Evolutionary conservation across 371 early-diverging fungal genomes (phyloP), one percentile per base, ranked within the genome.

Genomic region (Capillidium heterosporum): DNA sequence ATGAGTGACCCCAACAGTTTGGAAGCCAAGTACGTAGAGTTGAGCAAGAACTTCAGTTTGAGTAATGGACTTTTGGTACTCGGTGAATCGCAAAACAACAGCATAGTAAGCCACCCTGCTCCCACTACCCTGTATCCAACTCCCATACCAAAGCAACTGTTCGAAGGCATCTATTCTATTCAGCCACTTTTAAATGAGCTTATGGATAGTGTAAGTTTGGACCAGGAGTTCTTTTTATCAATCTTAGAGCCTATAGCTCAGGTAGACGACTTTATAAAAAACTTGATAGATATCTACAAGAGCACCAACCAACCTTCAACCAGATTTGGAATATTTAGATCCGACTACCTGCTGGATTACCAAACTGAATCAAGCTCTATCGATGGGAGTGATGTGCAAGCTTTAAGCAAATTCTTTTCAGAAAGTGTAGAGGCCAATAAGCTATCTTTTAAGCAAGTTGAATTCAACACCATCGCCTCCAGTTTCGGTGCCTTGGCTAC

Each of bases 401-500:
- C 5, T 7, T 40, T 56, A 15, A 13, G 7, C 15, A 29, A 56
- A 21, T 56, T 56, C 15, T 56, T 26, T 27, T 13, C 28, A 2
- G 32, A 49, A 31, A 21, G 27, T 21, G 13, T n/a, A 48, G 59
- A 59, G 24, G 28, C 60, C 3, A 64, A 69, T 2, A 63, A 68
- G 51, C 77, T 92, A 28, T 35, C 35, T 13, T 35, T 35, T 13
- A 83, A 92, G 61, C 95, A 95, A 65, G 98, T 97, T 1, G 98
- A 97, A 62, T 81, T 93, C 59, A 97, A 97, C 69, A 95, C 98
- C 0, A 91, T 97, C 62, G 81, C 96, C 1, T 71, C 90, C 19
- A 88, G 90, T 32, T 97, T 97, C 66, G 76, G 85, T 13, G 76
- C 82, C 60, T 71, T 97, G n/a, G 85, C 92, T 15, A 64, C 77